Evolutionary conservation across 176 grass and related monocot genomes (phyloP).

Genomic region (Eleusine coracana): DNA sequence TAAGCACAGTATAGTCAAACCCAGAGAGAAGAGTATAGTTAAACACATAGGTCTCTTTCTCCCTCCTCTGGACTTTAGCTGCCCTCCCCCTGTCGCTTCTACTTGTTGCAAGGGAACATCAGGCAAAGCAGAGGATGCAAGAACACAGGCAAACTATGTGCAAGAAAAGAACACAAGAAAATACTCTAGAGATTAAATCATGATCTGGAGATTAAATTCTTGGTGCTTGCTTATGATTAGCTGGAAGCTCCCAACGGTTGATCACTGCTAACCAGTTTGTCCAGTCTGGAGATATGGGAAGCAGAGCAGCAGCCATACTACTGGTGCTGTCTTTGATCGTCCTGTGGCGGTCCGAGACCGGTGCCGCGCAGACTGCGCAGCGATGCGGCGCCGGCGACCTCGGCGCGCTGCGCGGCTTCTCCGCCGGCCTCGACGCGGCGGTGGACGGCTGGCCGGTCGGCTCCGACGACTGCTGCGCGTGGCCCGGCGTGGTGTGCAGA

Average conservation of each 20-base stretch:
- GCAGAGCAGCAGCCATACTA: not conserved
- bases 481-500: constrained; percentile 44
- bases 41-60: not conserved
- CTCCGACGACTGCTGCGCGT: constrained; percentile 37
- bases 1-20: constrained; percentile 43
- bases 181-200: not conserved
- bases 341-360: not conserved
- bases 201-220: constrained; percentile 21
- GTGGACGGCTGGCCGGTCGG: constrained; percentile 34
- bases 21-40: not conserved
- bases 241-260: not conserved
- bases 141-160: not conserved
- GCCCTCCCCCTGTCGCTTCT: not conserved
- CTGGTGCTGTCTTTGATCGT: not conserved
- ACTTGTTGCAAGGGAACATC: constrained; percentile 11
- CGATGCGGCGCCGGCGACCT: constrained; percentile 35
- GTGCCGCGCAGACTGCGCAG: not conserved
- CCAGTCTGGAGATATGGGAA: not conserved
- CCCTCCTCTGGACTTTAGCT: not conserved
- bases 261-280: not conserved
- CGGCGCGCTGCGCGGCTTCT: constrained; percentile 42
- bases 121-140: not conserved
- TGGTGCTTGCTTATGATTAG: constrained; percentile 1
- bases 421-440: constrained; percentile 11
- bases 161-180: not conserved